Evolutionary conservation across 768 basidiomycete genomes (phyloP), one percentile per base, ranked within the genome.

Genomic region (Phanerochaete sordida): DNA sequence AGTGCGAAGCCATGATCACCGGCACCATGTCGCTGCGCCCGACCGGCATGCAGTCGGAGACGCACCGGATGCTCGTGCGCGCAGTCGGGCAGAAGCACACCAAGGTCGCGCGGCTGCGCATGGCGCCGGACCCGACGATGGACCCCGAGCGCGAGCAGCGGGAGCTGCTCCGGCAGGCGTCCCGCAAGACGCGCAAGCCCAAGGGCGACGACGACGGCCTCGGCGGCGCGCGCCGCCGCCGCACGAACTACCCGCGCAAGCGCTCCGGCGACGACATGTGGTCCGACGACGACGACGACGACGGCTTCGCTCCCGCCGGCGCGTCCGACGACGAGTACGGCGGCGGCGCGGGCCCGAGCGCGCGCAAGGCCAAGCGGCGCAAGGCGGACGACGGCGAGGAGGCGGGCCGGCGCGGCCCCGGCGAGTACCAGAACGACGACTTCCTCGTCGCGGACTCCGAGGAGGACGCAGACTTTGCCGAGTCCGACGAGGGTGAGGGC

Each of bases 1-100:
- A 95, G 72, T 82, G 91, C 26, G 93, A 95, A 69, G 88, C 90
- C 2, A 77, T 88, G 60, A 79, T 95, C 58, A 90, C 91, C 1
- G 93, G 93, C 43, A 85, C 87, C 67, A 88, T 95, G 84, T 81
- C 85, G 44, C 77, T 96, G 60, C 87, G 88, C 2, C 94, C 94
- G 2, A 90, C 91, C 3, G 89, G 90, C 60, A 93, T 95, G 88
- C 88, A 93, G 69, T 90, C 89, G 4, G 88, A 91, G 72, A 91
- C 91, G 15, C 93, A 96, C 72, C 84, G 90, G 53, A 88, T 92
- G 84, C 80, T 95, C 39, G 94, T 93, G 7, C 86, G 88, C 37
- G 87, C 91, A 39, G 91, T 94, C 8, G 90, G 88, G 31, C 90
- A 93, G 68, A 88, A 89, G 72, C 89, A 95, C 74, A 88, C 80